These are phyloP conservation scores for Aeschynomene evenia DNA, from an alignment of 306 rosid genomes.

Conservation along the genomic window DNA sequence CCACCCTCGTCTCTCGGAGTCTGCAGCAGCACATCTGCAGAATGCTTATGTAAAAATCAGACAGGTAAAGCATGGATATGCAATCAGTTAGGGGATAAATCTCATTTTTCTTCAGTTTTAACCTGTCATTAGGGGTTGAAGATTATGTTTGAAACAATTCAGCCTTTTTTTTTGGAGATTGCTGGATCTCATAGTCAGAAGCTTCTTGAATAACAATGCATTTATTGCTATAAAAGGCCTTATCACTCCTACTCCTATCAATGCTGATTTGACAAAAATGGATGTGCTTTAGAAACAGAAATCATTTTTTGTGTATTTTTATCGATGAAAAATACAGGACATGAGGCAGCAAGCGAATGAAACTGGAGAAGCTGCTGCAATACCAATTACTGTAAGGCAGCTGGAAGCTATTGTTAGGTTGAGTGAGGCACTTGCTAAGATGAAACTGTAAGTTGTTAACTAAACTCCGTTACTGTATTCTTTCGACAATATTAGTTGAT, in stretches of 20 bases:
- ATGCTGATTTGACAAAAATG: conserved; percentile 6
- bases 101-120: conserved; percentile 15
- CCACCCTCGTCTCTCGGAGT: conserved; percentile 79
- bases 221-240: not conserved
- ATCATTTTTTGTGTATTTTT: not conserved
- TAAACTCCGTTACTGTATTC: not conserved
- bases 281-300: not conserved
- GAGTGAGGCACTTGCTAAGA: conserved; percentile 97
- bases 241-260: not conserved
- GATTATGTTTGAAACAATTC: not conserved
- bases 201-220: not conserved
- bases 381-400: conserved; percentile 96
- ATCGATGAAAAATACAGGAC: conserved; percentile 50
- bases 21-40: conserved; percentile 72
- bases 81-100: conserved; percentile 17
- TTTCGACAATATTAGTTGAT: too few species aligned
- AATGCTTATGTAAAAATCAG: conserved; percentile 86
- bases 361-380: conserved; percentile 85
- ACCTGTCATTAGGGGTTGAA: conserved; percentile 10
- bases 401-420: conserved; percentile 91
- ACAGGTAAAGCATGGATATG: conserved; percentile 65
- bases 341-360: conserved; percentile 98
- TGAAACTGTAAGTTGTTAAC: conserved; percentile 73
- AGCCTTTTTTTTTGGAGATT: not conserved
- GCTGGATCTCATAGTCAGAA: not conserved